Base-by-base conservation (phyloP, 106 monocot species). In the Apostasia ramifera region DNA sequence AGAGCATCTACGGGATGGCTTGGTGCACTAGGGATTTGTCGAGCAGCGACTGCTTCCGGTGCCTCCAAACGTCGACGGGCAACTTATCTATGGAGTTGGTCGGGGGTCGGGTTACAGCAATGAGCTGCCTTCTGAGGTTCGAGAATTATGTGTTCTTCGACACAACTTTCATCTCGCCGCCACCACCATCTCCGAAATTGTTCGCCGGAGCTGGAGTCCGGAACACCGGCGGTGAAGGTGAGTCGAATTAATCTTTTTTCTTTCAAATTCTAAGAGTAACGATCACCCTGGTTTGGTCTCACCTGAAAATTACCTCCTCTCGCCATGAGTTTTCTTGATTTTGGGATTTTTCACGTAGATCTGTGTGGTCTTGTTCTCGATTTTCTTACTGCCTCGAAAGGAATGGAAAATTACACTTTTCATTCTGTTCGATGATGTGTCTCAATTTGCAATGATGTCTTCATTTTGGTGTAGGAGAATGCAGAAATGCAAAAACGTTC, bases 21-120 rank as follows among this genome's bases (percentile, higher is more conserved):
- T 73, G 77, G 73, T 81, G 81, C 73, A 73, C 68, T 1, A 43
- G 52, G 63, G 73, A 81, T 47, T n/a, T 77, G 26, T 11, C 64
- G 1, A 49, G 15, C 0, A 13, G 45, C 2, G n/a, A 53, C 1
- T 81, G 81, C 67, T 8, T 60, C 45, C 26, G 7, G 38, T 81
- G 81, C 51, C 44, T 77, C 57, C 47, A 41, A 11, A 44, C 42
- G 10, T 11, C 40, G 41, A 11, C 13, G 14, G 5, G 8, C 8
- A 44, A 5, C 3, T 11, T 45, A 11, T 10, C 4, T 1, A 13
- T 4, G 44, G 45, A 11, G 45, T 13, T 1, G n/a, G n/a, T 10
- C 4, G 62, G 62, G 44, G 62, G 62, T 6, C 42, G 62, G n/a
- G 0, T 45, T 63, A 44, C 1, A 12, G 0, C 12, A 63, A 0